Evolutionary conservation across 352 stramenopile species (phyloP), one percentile per base, ranked within the genome.

Genomic region (Phytophthora capsici): DNA sequence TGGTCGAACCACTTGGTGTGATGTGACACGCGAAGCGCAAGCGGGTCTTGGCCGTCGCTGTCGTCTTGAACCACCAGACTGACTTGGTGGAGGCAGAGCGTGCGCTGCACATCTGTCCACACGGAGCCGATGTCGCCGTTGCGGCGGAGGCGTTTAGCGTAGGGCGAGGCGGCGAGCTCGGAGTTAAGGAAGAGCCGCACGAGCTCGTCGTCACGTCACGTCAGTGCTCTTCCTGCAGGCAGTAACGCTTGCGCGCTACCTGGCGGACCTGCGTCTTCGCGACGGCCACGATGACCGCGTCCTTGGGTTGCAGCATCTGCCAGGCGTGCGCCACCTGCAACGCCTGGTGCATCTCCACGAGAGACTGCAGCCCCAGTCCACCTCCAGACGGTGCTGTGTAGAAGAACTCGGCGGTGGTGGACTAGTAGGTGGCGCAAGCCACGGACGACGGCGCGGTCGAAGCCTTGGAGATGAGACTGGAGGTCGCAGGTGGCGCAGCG

Each of bases 271-370:
- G 32, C 2, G 32, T 14, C 10, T 38, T 13, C 1, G 32, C 14
- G 3, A 38, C 14, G 1, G 32, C 32, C 9, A 13, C 9, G 14
- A 38, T 12, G 4, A 9, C 32, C 0, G 32, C 6, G 32, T 38
- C 32, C 32, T 38, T 38, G 3, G 25, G 14, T 5, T 38, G 32
- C 1, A 38, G 32, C 6, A 38, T 17, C 4, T 38, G 32, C 32
- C 32, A 38, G 1, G 10, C 32, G 32, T 38, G 32, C 1, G 32
- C 32, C 1, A 67, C 46, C 52, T 70, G 66, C 26, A 67, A 25
- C 13, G 45, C 56, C 19, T 40, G 28, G 41, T 61, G 44, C 4
- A 71, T 43, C 16, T 73, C 49, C 28, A 48, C 30, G 6, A 71
- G 38, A 12, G 41, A 7, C 26, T 48, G 36, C 10, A 75, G 17